A percentile compares a stretch with the other conserved stretches of the same genome.
Conservation (phyloP, 352 stramenopile genomes). For the Globisporangium sylvaticum region DNA sequence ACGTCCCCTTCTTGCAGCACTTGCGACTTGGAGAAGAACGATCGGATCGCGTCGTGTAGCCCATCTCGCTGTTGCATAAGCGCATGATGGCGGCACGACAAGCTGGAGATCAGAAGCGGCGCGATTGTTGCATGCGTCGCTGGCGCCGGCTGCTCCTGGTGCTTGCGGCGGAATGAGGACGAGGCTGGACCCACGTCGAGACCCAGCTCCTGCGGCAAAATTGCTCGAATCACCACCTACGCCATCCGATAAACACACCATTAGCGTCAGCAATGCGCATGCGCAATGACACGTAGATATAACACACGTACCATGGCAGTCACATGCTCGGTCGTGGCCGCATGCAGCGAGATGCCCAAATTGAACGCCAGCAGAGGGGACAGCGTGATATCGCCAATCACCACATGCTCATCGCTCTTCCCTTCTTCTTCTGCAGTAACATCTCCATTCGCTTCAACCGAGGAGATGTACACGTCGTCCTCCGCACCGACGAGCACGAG, state of each 20-base stretch:
- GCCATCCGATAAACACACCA: neutral
- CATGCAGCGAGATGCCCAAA: slow-evolving; percentile 48
- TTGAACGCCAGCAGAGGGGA: slow-evolving; percentile 78
- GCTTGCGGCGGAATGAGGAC: slow-evolving; percentile 39
- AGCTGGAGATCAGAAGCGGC: slow-evolving; percentile 55
- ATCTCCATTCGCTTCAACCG: slow-evolving; percentile 5
- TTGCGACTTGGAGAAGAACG: slow-evolving; percentile 50
- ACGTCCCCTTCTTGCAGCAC: slow-evolving; percentile 67
- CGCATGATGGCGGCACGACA: slow-evolving; percentile 53
- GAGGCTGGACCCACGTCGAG: slow-evolving; percentile 18
- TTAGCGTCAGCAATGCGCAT: neutral
- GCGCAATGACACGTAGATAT: neutral
- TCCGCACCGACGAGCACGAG: slow-evolving; percentile 22
- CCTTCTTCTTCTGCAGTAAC: neutral
- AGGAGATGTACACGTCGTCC: slow-evolving; percentile 9
- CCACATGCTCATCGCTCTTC: neutral
- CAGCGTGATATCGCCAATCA: slow-evolving; percentile 32
- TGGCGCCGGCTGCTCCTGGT: slow-evolving; percentile 44
- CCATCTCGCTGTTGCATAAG: slow-evolving; percentile 54
- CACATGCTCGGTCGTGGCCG: slow-evolving; percentile 22
- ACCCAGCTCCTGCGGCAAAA: slow-evolving; percentile 44
- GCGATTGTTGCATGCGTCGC: slow-evolving; percentile 63
- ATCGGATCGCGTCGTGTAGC: slow-evolving; percentile 52
- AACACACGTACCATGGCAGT: slow-evolving; percentile 25
- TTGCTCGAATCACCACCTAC: slow-evolving; percentile 36